These are phyloP conservation scores for Ulvella scutata DNA, from an alignment of 139 green algal species.

Conservation along the genomic window DNA sequence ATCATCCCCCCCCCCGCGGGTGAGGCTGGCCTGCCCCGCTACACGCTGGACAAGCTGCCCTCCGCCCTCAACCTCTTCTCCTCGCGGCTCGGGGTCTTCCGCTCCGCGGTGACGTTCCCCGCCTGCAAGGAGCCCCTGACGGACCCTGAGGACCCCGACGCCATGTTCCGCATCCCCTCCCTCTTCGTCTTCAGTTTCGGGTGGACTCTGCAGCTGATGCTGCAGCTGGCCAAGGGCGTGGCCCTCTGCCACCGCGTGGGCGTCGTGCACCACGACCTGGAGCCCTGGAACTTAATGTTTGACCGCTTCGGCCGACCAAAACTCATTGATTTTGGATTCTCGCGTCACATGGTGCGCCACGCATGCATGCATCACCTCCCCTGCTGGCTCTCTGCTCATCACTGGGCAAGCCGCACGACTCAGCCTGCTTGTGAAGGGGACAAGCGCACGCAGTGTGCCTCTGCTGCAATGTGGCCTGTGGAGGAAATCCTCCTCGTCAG, in stretches of 20 bases:
- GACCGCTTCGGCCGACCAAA: neutral
- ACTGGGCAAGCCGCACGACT: no score
- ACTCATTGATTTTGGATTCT: neutral
- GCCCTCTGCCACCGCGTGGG: neutral
- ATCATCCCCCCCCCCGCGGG: neutral
- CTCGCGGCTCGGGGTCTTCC: neutral
- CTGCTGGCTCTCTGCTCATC: no score
- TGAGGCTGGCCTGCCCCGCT: neutral
- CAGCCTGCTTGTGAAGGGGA: no score
- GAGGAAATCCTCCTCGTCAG: no score
- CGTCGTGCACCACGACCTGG: neutral
- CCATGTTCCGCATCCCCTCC: neutral
- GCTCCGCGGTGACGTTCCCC: neutral
- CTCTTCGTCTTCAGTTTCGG: neutral
- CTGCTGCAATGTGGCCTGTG: no score
- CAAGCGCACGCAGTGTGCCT: no score
- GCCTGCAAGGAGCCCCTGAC: neutral
- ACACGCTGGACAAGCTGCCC: neutral
- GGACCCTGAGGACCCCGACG: neutral
- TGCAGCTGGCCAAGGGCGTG: neutral
- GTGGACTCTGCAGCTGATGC: conserved; percentile 2
- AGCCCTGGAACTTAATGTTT: conserved; percentile 3
- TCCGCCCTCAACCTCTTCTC: neutral
- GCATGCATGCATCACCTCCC: neutral
- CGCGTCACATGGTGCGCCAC: neutral